Conservation (phyloP, 805 yeast genomes). For the Metschnikowia vanudenii region DNA sequence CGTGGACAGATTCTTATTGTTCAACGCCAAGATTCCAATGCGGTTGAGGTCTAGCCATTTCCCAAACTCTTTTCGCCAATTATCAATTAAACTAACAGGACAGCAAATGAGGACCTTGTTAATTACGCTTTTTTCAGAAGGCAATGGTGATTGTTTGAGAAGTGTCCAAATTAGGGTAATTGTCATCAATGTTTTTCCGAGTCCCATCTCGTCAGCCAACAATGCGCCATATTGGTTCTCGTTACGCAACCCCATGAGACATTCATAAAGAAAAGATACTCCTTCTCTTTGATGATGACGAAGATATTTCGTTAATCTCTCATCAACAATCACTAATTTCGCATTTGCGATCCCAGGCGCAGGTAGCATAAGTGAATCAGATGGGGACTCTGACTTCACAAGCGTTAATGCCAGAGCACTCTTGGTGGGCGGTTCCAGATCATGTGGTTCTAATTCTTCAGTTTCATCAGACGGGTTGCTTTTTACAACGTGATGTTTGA, state of each 20-base stretch:
- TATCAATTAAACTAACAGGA: constrained; percentile 84
- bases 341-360: neutral
- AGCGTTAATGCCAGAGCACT: neutral
- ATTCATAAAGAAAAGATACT: constrained; percentile 74
- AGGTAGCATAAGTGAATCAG: constrained; percentile 4
- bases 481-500: constrained; percentile 2
- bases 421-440: neutral
- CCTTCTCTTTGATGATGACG: constrained; percentile 89
- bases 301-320: constrained; percentile 48
- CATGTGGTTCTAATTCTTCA: neutral
- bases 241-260: constrained; percentile 68
- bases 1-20: constrained; percentile 43
- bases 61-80: constrained; percentile 85
- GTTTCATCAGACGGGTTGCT: neutral
- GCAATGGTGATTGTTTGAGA: constrained; percentile 58
- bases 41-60: constrained; percentile 79
- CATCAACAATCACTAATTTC: constrained; percentile 56
- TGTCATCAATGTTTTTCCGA: constrained; percentile 82
- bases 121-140: constrained; percentile 33
- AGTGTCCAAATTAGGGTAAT: constrained; percentile 84
- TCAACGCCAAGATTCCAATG: constrained; percentile 64
- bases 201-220: constrained; percentile 96
- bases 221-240: constrained; percentile 65
- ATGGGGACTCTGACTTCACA: neutral
- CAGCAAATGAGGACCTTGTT: constrained; percentile 76